Evolutionary conservation across 1,284 basidiomycete genomes (phyloP).

Genomic region (Tilletia walkeri): DNA sequence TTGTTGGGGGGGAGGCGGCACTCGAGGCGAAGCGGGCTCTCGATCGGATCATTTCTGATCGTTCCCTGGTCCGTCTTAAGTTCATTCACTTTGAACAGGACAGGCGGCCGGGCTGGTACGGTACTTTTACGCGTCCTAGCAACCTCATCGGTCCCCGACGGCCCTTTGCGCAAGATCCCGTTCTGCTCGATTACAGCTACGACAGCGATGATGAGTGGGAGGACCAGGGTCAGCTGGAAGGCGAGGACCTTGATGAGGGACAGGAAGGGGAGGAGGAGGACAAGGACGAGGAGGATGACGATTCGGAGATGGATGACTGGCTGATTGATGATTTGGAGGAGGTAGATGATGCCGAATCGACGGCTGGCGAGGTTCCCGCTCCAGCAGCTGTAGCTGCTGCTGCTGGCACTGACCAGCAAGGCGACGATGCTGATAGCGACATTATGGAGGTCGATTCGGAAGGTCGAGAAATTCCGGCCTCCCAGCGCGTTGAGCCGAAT

Average conservation of each 20-base stretch:
- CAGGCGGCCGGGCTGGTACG: slow-evolving; percentile 49
- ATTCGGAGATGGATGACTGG: slow-evolving; percentile 55
- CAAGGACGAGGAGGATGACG: slow-evolving; percentile 37
- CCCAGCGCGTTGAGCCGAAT: slow-evolving; percentile 1
- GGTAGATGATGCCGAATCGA: slow-evolving; percentile 37
- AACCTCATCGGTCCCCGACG: slow-evolving; percentile 45
- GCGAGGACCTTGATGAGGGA: slow-evolving; percentile 45
- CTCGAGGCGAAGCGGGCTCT: slow-evolving; percentile 42
- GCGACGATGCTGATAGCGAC: slow-evolving; percentile 24
- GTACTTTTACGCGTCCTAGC: slow-evolving; percentile 49
- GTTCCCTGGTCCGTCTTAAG: slow-evolving; percentile 45
- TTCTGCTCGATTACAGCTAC: slow-evolving; percentile 51
- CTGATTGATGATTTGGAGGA: slow-evolving; percentile 53
- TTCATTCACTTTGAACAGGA: slow-evolving; percentile 49
- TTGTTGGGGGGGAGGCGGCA: slow-evolving; percentile 46
- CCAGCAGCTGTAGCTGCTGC: not conserved
- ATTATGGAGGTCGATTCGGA: slow-evolving; percentile 35
- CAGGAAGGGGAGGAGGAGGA: slow-evolving; percentile 41
- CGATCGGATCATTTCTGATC: slow-evolving; percentile 38
- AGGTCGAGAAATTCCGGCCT: slow-evolving; percentile 24
- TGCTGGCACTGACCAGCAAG: not conserved
- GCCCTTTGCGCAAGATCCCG: slow-evolving; percentile 50
- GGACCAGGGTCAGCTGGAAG: slow-evolving; percentile 46
- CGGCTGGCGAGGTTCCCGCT: not conserved
- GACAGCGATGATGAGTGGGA: slow-evolving; percentile 55